Base-by-base conservation (phyloP, 169 alveolate species). In the Eimeria brunetti region DNA sequence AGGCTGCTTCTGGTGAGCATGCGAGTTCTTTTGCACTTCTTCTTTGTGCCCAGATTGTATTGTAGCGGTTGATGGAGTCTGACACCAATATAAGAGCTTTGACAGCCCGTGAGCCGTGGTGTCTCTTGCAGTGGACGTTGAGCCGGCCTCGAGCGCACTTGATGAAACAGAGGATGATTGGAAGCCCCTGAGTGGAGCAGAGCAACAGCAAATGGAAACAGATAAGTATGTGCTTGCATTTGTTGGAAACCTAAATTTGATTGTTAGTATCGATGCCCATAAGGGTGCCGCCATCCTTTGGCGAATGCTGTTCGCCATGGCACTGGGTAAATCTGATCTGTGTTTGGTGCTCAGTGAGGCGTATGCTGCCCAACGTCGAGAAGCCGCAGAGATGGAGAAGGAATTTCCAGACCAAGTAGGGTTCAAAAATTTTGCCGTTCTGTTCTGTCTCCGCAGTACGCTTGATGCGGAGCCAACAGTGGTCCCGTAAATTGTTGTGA, bases 301-400 rank as follows among this genome's bases (percentile, higher is more conserved):
- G 80, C 80, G 24, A 1, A 11, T 24, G 36, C 20, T 69, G 80
- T 51, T 69, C n/a, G 46, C 51, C 33, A 22, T 16, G 86, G 18
- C 8, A 64, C n/a, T 16, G 22, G 84, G 27, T 30, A 58, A 73
- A 22, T 38, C 2, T 73, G 53, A 9, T 9, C 30, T 62, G 18
- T 51, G 22, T 56, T 56, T 58, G 90, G 73, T 30, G 75, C 24
- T 85, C 80, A 85, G 92, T 73, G 80, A 85, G 80, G 92, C 92
- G 44, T 85, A 85, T 49, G 81, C 62, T 9, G 80, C 92, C 49
- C 92, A 62, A 41, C 92, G 92, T 33, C 92, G 92, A 30, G 92
- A 85, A 62, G 92, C 92, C 27, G 92, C 92, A 44, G 92, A 85
- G 92, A 85, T 85, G 92, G 92, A 85, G n/a, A 85, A 18, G 62